Evolutionary conservation across 768 basidiomycete species (phyloP), one percentile per base, ranked within the genome.

Genomic region (Plicaturopsis crispa): DNA sequence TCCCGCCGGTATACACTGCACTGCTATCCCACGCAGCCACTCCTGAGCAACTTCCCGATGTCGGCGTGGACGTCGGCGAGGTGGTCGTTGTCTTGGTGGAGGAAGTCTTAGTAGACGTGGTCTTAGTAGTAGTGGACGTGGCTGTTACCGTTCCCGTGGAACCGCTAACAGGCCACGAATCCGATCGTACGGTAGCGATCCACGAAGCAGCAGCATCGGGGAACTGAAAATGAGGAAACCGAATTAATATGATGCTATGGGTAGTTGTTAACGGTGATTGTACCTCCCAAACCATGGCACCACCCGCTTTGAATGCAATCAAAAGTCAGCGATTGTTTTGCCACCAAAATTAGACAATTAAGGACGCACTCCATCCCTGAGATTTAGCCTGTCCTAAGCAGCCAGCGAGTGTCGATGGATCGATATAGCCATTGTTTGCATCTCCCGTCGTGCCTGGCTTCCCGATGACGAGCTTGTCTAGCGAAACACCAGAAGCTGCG

Each of bases 311-410:
- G 11, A 24, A 32, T 16, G 28, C 14, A 19, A 3, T 16, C 33
- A 8, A 14, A 14, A 5, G 16, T 46, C 5, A 53, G 45, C 17
- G n/a, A n/a, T n/a, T n/a, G n/a, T n/a, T n/a, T n/a, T n/a, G n/a
- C n/a, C n/a, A n/a, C n/a, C n/a, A n/a, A n/a, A n/a, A 40, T 18
- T 26, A 36, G 18, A 38, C n/a, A 17, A 28, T 33, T 18, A 39
- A 35, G 17, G 41, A 62, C 80, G 59, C 43, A 79, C 78, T 70
- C 84, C 84, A 87, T 20, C 81, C 84, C 41, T 69, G 41, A n/a
- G 46, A 49, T 46, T 75, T 72, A 0, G 80, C 85, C 54, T 78
- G 62, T 13, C 65, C 48, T 21, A 86, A 60, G 51, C 86, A 88
- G 2, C 57, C 54, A 0, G 77, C 70, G 14, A 88, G 63, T 12